Base-by-base conservation (phyloP, 2,329 filamentous ascomycete species). In the Aspergillus tubingensis region DNA sequence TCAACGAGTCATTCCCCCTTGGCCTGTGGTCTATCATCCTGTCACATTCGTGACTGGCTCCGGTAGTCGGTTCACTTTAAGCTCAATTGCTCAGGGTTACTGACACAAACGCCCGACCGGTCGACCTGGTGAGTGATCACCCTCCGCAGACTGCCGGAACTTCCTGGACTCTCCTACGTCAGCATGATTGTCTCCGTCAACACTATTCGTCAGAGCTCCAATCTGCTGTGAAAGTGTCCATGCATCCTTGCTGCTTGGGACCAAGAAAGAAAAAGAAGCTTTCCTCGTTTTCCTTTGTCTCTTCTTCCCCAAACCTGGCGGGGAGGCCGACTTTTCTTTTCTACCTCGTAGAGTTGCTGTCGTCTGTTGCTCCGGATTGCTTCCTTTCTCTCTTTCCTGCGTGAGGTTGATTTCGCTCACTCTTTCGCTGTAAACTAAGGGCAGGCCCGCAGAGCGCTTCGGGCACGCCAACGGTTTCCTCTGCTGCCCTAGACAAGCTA, bases 91-190 rank as follows among this genome's bases (percentile, higher is more conserved):
- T n/a, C n/a, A 50, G 47, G 27, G 11, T 36, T 49, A 44, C 25
- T 47, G 43, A 23, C 10, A 4, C 47, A 23, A 38, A 5, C 23
- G 23, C 27, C 8, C 41, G n/a, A 19, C 10, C 17, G 17, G 17
- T 23, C 32, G 32, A 36, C 11, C 32, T 36, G 32, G 32, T 36
- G 32, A 36, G 32, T 36, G 32, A 36, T 36, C 32, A 36, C 11
- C 21, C 43, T 55, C 38, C 52, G 53, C 38, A 47, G 50, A 48
- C 56, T 53, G 63, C 64, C 62, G 56, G 57, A 58, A 48, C 57
- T 67, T 70, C 63, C 64, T 67, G 49, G 39, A 58, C 57, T 66
- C 69, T 61, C 73, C 70, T 62, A 68, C 66, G 72, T 75, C 72
- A 75, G 70, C 62, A 74, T 73, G 71, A 73, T 68, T 65, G 64